These are phyloP conservation scores for Mikania micrantha DNA, from an alignment of 129 eudicot genomes.

Conservation along the genomic window DNA sequence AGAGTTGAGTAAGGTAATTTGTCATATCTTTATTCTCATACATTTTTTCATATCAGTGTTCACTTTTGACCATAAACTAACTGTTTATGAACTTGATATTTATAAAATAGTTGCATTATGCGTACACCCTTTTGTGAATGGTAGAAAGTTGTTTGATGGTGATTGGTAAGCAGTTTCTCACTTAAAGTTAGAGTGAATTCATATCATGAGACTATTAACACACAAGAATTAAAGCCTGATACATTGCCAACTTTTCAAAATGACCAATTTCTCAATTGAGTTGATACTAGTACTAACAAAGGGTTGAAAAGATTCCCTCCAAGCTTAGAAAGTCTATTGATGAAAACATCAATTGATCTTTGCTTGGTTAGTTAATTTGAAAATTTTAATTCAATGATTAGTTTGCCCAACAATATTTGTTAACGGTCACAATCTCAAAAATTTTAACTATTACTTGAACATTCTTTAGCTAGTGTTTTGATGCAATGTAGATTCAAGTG, in stretches of 20 bases:
- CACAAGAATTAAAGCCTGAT: not conserved
- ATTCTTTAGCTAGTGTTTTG: slow-evolving; percentile 1
- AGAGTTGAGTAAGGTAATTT: slow-evolving; percentile 34
- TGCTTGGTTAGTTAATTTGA: not conserved
- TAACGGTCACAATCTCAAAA: not conserved
- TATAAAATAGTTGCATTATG: not conserved
- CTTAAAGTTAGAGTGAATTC: not conserved
- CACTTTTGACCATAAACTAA: not conserved
- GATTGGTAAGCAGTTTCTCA: not conserved
- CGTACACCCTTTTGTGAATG: not conserved
- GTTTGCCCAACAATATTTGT: not conserved
- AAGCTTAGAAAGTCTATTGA: not conserved
- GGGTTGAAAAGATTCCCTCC: not conserved
- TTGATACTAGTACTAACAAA: not conserved
- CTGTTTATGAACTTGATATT: not conserved
- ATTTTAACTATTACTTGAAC: not conserved
- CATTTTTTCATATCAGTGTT: not conserved
- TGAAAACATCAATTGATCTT: not conserved
- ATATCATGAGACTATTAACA: not conserved
- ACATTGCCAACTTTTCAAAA: not conserved
- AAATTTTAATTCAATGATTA: not conserved
- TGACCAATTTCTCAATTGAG: not conserved
- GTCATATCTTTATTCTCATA: not conserved
- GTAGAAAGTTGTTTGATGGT: not conserved
- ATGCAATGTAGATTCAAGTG: not conserved